Evolutionary conservation across 208 protist genomes (phyloP), one percentile per base, ranked within the genome.

Genomic region (Leptomonas seymouri): DNA sequence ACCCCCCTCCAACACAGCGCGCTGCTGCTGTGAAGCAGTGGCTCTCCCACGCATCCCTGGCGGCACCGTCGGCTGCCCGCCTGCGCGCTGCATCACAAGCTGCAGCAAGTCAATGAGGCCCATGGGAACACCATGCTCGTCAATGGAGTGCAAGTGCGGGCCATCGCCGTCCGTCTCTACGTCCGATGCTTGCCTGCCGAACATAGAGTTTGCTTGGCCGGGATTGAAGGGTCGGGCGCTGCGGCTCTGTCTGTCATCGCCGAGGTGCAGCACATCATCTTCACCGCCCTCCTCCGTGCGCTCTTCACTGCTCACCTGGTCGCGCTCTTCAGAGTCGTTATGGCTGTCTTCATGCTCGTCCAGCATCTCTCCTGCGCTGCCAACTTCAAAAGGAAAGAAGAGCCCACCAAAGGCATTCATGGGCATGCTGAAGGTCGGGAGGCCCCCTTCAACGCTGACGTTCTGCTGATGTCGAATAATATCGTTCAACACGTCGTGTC

Each of bases 401-500:
- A 30, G 18, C 12, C 18, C 27, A 36, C 46, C 39, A 34, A 62
- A 14, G 49, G 8, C 44, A 23, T 44, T 45, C 23, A 39, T 9
- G 34, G 9, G 48, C 36, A 36, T 23, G 36, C 45, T 23, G 20
- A 71, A 60, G 20, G 16, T 21, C 15, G 59, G 65, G 49, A 76
- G 4, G 14, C 23, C 41, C 53, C 69, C 55, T 42, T 67, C 44
- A 9, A 58, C 49, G 46, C 51, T 41, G 5, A 14, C 49, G 53
- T 75, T 36, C 46, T 82, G 71, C 48, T 82, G 74, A 46, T 62
- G 74, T 9, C 86, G 84, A 25, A 91, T 77, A 57, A 94, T 92
- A 71, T 94, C 89, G 44, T 91, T 90, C 25, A 94, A 55, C 15
- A 94, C 76, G 11, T 94, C 89, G 1, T 67, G 76, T 18, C 74